Percentiles rank a stretch among this genome's conserved stretches.
phyloP scores from a whole-genome alignment of 495 filamentous ascomycete genomes.

The Neurospora sp. region DNA sequence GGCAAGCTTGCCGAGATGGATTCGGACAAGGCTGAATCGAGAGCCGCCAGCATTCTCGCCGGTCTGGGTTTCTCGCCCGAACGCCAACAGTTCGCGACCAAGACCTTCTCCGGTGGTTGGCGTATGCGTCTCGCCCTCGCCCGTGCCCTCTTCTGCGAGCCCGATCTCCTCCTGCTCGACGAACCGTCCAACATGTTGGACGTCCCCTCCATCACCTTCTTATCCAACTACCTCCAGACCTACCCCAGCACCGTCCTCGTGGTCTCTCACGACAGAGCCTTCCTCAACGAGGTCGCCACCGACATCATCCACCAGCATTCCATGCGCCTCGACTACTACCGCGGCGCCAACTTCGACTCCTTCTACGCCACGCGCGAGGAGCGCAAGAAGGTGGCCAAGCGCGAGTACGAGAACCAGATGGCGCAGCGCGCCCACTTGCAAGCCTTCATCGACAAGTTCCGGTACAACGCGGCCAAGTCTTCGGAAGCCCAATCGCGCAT shows the following conservation, averaged over 20 bases:
- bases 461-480: constrained; percentile 98
- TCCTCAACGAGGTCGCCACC: constrained; percentile 98
- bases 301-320: constrained; percentile 99
- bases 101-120: constrained; percentile 99
- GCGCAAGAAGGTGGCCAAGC: constrained; percentile 88
- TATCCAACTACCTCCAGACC: constrained; percentile 87
- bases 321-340: constrained; percentile 95
- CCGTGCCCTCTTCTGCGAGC: constrained; percentile 95
- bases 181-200: constrained; percentile 99
- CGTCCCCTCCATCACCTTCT: constrained; percentile 98
- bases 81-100: constrained; percentile 84
- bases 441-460: constrained; percentile 99
- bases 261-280: constrained; percentile 97
- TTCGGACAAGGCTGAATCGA: constrained; percentile 92
- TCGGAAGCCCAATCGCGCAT: constrained; percentile 96
- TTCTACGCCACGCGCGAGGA: constrained; percentile 99
- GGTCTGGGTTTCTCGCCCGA: constrained; percentile 95
- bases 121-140: constrained; percentile 95
- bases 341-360: constrained; percentile 92
- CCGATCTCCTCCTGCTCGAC: constrained; percentile 90
- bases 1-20: constrained; percentile 96
- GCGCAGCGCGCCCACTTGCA: constrained; percentile 77
- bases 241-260: constrained; percentile 95
- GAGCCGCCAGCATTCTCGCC: constrained; percentile 90
- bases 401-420: constrained; percentile 99